A percentile compares a stretch with the other conserved stretches of the same genome.
Conservation (phyloP, 2,329 filamentous ascomycete species). For the Dendrostoma leiphaemia region DNA sequence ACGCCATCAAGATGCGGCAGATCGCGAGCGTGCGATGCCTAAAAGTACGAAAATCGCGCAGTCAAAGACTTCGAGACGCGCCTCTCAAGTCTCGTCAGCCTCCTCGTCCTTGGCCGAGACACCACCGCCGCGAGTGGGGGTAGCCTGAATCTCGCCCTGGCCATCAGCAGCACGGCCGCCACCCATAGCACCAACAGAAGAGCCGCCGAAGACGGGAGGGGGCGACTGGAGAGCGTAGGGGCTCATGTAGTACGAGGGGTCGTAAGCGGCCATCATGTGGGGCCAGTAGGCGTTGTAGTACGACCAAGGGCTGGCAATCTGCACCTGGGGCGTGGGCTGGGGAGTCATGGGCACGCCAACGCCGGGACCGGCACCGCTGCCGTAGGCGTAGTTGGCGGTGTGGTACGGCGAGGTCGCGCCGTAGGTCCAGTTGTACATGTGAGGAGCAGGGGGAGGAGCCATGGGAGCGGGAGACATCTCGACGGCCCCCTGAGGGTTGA, state of each 20-base stretch:
- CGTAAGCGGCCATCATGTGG: slow-evolving; percentile 6
- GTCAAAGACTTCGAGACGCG: background rate
- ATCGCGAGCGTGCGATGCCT: background rate
- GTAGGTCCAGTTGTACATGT: slow-evolving; percentile 3
- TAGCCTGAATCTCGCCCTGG: background rate
- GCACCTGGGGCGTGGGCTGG: slow-evolving; percentile 8
- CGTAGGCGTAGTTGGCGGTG: slow-evolving; percentile 1
- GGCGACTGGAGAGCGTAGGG: slow-evolving; percentile 9
- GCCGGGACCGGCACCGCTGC: background rate
- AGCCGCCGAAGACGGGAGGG: slow-evolving; percentile 4
- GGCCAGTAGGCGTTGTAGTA: slow-evolving; percentile 17
- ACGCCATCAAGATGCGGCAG: background rate
- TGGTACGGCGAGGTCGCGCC: slow-evolving; percentile 8
- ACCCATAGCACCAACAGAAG: background rate
- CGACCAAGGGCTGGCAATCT: slow-evolving; percentile 15
- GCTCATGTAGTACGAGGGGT: slow-evolving; percentile 10
- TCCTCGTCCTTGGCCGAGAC: background rate
- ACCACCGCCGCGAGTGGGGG: slow-evolving; percentile 9
- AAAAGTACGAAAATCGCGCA: too few relatives aligned
- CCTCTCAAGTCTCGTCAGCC: background rate
- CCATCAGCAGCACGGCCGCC: background rate
- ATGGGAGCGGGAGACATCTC: slow-evolving; percentile 11
- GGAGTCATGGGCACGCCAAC: slow-evolving; percentile 10
- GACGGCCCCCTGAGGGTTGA: background rate
- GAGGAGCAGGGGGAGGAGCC: slow-evolving; percentile 7